Evolutionary conservation across 345 rosid species (phyloP).

Genomic region (Eucalyptus sp.): DNA sequence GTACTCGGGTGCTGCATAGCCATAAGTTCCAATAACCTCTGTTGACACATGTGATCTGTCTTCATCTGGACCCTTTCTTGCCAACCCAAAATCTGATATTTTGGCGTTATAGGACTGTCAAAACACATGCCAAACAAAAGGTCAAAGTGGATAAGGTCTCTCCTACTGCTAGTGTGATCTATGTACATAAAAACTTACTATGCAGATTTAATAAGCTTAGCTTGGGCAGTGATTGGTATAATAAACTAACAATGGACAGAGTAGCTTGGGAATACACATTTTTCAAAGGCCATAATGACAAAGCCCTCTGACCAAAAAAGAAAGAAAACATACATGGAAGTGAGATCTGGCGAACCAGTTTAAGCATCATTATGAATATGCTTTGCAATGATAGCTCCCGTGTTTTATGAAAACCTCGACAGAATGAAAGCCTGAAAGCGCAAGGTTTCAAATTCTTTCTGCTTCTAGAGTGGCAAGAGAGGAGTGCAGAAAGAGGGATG

Average conservation of each 20-base stretch:
- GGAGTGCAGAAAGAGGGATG: neutral
- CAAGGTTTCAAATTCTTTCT: neutral
- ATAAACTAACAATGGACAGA: neutral
- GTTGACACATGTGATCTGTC: neutral
- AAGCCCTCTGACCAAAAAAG: neutral
- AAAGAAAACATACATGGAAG: neutral
- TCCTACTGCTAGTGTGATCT: neutral
- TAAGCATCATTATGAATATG: neutral
- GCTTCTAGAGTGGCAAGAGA: neutral
- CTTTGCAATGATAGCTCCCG: neutral
- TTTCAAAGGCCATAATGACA: neutral
- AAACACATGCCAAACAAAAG: neutral
- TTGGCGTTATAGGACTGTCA: neutral
- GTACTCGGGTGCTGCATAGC: conserved; percentile 12
- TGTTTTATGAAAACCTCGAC: neutral
- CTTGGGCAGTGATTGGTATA: neutral
- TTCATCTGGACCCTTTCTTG: neutral
- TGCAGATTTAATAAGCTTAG: neutral
- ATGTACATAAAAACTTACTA: neutral
- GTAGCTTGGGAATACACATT: neutral
- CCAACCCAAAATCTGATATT: conserved; percentile 8
- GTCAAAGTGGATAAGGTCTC: neutral
- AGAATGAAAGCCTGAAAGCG: neutral
- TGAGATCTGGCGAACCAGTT: neutral
- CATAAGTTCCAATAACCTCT: neutral